Conservation (phyloP, 1,284 basidiomycete genomes). For the Cutaneotrichosporon sp. region DNA sequence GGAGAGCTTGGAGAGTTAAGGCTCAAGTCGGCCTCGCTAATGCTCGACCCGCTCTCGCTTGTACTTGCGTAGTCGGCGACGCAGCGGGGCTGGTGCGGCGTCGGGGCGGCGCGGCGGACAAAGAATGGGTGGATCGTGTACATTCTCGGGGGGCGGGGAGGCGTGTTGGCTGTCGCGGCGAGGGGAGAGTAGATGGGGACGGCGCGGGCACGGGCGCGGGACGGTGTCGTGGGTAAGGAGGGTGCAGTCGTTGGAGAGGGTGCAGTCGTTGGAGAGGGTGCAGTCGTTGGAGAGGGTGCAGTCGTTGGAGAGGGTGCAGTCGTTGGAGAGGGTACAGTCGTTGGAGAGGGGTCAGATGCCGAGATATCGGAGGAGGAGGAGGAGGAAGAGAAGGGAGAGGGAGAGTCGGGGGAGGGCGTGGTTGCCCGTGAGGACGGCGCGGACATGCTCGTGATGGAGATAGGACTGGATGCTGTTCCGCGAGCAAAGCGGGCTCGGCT, state of each 20-base stretch:
- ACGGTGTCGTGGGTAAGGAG: not conserved
- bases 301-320: not conserved
- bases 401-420: slow-evolving; percentile 8
- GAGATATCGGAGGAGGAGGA: slow-evolving; percentile 23
- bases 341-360: slow-evolving; percentile 1
- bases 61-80: slow-evolving; percentile 12
- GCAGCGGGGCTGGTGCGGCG: slow-evolving; percentile 10
- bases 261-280: not conserved
- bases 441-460: slow-evolving; percentile 24
- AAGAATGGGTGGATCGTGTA: slow-evolving; percentile 13
- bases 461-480: slow-evolving; percentile 31
- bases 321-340: not conserved
- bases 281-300: not conserved
- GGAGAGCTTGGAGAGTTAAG: not conserved
- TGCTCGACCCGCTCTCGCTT: slow-evolving; percentile 10
- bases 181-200: slow-evolving; percentile 11
- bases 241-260: not conserved
- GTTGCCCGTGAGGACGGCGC: slow-evolving; percentile 17
- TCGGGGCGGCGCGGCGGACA: slow-evolving; percentile 6
- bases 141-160: slow-evolving; percentile 17
- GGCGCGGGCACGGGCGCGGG: slow-evolving; percentile 8
- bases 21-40: not conserved
- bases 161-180: slow-evolving; percentile 32
- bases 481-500: slow-evolving; percentile 8
- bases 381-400: not conserved